These are phyloP conservation scores for Candida railenensis DNA, from an alignment of 805 yeast species.

Conservation along the genomic window DNA sequence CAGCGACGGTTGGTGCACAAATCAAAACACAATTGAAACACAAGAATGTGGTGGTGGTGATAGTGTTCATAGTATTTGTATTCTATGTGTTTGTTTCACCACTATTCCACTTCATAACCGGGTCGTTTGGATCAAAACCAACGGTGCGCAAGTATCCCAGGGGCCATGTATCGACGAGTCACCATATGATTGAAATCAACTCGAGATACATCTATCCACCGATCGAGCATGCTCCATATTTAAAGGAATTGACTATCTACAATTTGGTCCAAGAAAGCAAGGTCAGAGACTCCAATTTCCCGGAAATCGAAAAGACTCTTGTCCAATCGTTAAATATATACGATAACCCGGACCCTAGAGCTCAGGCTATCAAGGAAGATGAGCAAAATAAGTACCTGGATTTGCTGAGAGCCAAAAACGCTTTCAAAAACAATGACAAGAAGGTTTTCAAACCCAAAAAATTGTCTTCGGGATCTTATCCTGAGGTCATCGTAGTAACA, in stretches of 20 bases:
- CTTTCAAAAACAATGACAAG: slow-evolving; percentile 67
- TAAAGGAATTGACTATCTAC: slow-evolving; percentile 56
- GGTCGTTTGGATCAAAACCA: neutral
- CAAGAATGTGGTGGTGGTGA: neutral
- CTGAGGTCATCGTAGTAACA: slow-evolving; percentile 74
- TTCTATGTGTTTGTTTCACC: slow-evolving; percentile 1
- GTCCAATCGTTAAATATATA: slow-evolving; percentile 40
- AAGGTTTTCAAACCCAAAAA: slow-evolving; percentile 42
- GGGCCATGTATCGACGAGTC: slow-evolving; percentile 32
- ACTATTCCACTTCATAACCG: neutral
- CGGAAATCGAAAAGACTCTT: slow-evolving; percentile 33
- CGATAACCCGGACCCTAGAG: slow-evolving; percentile 39
- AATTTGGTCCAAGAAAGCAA: slow-evolving; percentile 48
- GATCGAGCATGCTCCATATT: slow-evolving; percentile 64
- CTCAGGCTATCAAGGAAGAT: slow-evolving; percentile 41
- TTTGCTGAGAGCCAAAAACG: slow-evolving; percentile 47
- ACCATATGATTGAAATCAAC: slow-evolving; percentile 39
- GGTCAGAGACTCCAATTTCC: slow-evolving; percentile 45
- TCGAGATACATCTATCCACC: slow-evolving; percentile 67
- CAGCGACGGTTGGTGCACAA: slow-evolving; percentile 25
- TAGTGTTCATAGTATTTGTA: neutral
- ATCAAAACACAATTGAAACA: neutral
- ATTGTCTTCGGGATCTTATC: slow-evolving; percentile 35
- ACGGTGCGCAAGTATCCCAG: slow-evolving; percentile 22
- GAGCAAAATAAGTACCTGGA: slow-evolving; percentile 47